These are phyloP conservation scores for Violaceomyces palustris DNA, from an alignment of 1,284 basidiomycete genomes.

Conservation along the genomic window DNA sequence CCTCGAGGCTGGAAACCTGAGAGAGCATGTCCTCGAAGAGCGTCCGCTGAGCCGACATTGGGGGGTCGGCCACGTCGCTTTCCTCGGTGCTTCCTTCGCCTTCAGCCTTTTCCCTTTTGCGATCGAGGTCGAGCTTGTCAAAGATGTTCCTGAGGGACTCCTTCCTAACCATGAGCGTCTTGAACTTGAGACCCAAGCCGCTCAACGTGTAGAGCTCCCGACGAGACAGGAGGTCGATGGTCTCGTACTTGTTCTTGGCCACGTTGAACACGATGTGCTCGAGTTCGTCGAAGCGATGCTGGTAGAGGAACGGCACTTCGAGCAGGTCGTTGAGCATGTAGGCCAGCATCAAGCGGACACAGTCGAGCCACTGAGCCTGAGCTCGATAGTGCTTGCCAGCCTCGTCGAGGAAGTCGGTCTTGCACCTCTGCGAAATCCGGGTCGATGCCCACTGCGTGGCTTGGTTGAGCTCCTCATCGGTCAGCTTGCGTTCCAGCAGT, in stretches of 20 bases:
- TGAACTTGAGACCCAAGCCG: constrained; percentile 57
- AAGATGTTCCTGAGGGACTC: constrained; percentile 43
- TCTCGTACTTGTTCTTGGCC: constrained; percentile 15
- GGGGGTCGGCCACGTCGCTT: neutral
- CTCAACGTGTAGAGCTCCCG: constrained; percentile 61
- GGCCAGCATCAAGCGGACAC: constrained; percentile 73
- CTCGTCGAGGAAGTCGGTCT: constrained; percentile 61
- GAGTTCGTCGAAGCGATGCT: constrained; percentile 85
- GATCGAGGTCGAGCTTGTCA: constrained; percentile 54
- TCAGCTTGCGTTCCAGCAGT: constrained; percentile 62
- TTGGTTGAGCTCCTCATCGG: constrained; percentile 67
- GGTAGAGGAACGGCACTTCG: constrained; percentile 93
- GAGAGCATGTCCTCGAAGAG: constrained; percentile 48
- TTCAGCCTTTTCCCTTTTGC: constrained; percentile 66
- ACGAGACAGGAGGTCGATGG: constrained; percentile 38
- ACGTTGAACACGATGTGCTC: constrained; percentile 60
- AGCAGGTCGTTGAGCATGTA: constrained; percentile 80
- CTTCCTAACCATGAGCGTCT: constrained; percentile 42
- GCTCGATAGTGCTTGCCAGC: constrained; percentile 62
- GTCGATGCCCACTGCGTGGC: constrained; percentile 85
- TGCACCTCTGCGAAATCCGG: constrained; percentile 64
- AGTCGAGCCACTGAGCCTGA: constrained; percentile 67
- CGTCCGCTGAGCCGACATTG: constrained; percentile 6
- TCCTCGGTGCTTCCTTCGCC: constrained; percentile 56
- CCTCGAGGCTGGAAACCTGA: constrained; percentile 64